Evolutionary conservation across 345 rosid genomes (phyloP), one percentile per base, ranked within the genome.

Genomic region (Rhodamnia argentea): DNA sequence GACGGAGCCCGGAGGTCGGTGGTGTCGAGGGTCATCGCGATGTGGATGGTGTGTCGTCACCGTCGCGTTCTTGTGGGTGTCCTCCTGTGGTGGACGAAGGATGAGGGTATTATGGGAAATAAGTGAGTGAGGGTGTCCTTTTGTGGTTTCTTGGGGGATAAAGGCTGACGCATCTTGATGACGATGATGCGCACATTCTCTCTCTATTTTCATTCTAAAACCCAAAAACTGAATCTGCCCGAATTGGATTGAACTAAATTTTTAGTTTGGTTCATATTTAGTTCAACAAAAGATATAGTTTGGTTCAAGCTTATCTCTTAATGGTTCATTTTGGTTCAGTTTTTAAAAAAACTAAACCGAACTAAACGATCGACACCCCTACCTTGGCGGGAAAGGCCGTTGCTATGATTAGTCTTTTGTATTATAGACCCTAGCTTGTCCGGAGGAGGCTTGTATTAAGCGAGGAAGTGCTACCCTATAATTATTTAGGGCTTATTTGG

Each of bases 1-100:
- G 76, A 95, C 86, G 32, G 99, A 95, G 86, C 99, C 98, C 98
- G 98, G 92, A 96, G 96, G 91, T 95, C 95, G 75, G 90, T 92
- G 15, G 92, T 85, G 92, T 96, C 99, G 87, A 96, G 94, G 47
- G 98, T 96, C 99, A 96, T 95, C 3, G 93, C 92, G 82, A 96
- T 90, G 90, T 96, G 99, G 86, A 95, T 94, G 44, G 89, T 54
- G 13, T 92, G 8, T 14, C 15, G 14, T 12, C 6, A 13, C 6
- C 26, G 70, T 52, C 70, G 85, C 11, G 8, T 14, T 15, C 6
- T 22, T 4, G 90, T 83, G 14, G 92, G 51, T 91, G 78, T 8
- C 44, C 44, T 42, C 44, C 44, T 42, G 44, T 42, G 18, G 62
- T 4, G 27, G 27, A 54, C 29, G 50, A 56, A 13, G 50, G 54